Evolutionary conservation across 495 filamentous ascomycete species (phyloP), one percentile per base, ranked within the genome.

Genomic region (Darksidea phi): DNA sequence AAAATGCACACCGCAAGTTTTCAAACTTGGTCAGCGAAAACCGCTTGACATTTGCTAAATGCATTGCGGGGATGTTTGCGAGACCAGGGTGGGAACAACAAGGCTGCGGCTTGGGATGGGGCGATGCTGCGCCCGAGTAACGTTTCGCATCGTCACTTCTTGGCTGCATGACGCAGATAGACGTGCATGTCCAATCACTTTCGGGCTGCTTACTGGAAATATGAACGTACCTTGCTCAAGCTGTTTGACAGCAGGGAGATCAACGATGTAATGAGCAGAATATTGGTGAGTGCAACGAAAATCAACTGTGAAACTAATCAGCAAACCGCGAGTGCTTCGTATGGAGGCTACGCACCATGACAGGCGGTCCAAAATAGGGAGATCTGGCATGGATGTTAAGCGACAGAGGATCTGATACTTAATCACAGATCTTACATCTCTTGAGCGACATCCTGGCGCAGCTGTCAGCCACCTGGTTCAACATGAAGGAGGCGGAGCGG

Each of bases 211-310:
- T 54, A 23, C 11, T 32, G 25, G 52, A 58, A 48, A 54, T 41
- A 26, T 38, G 23, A 48, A 54, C 72, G 26, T 71, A 97, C 90
- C 71, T 88, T 89, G 41, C 86, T 88, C 66, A 96, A 84, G 70
- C 85, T 90, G 78, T 95, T 92, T 66, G 88, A 93, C 63, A 97
- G 84, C 74, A 97, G 84, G 79, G 88, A 91, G 55, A 96, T 94
- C 57, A 96, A 78, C 15, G 89, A 93, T 38, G 92, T 94, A 64
- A 95, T 86, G n/a, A 97, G 79, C 13, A 96, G 80, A 55, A 96
- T 90, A 64, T 93, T 95, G 61, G 89, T 95, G 72, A 97, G 79
- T 32, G 81, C 88, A 28, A 96, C 83, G 69, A 96, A 96, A 65
- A 91, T 80, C 36, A 88, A 70, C 83, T 70, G 56, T 50, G 46